Conservation (phyloP, 441 rosid genomes). For the Syzygium malaccense region DNA sequence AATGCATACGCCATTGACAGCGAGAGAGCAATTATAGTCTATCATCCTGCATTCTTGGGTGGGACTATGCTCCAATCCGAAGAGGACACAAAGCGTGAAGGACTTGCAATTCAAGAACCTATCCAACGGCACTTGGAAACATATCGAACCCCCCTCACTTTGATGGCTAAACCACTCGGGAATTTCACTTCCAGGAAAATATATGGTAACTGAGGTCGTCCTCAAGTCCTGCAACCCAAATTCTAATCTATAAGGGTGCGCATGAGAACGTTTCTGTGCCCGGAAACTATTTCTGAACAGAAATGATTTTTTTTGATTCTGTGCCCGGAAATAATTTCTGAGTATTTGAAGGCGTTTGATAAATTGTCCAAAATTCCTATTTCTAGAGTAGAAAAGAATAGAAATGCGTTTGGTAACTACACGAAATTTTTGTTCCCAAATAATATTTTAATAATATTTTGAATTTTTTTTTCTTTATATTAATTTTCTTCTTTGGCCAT, state of each 20-base stretch:
- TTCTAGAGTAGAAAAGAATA: no score
- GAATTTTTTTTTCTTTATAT: no score
- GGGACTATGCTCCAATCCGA: not conserved
- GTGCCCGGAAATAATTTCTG: no score
- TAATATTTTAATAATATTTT: no score
- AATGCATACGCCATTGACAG: fast-evolving
- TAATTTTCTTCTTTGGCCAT: no score
- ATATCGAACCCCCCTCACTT: not conserved
- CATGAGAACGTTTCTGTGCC: no score
- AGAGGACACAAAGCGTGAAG: fast-evolving
- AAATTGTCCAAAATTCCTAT: no score
- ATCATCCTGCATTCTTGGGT: fast-evolving
- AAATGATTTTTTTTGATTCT: no score
- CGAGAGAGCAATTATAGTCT: not conserved
- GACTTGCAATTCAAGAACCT: fast-evolving
- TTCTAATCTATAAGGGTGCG: not conserved
- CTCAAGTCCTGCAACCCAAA: not conserved
- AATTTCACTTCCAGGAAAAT: not conserved
- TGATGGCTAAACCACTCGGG: not conserved
- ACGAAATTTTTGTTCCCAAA: no score
- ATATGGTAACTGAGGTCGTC: not conserved
- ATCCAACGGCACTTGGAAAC: not conserved
- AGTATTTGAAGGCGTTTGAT: no score
- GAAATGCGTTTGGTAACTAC: no score
- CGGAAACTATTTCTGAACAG: no score